A percentile compares a stretch with the other conserved stretches of the same genome.
Conservation (phyloP, 2,329 filamentous ascomycete genomes). For the Cladosporium sp. region DNA sequence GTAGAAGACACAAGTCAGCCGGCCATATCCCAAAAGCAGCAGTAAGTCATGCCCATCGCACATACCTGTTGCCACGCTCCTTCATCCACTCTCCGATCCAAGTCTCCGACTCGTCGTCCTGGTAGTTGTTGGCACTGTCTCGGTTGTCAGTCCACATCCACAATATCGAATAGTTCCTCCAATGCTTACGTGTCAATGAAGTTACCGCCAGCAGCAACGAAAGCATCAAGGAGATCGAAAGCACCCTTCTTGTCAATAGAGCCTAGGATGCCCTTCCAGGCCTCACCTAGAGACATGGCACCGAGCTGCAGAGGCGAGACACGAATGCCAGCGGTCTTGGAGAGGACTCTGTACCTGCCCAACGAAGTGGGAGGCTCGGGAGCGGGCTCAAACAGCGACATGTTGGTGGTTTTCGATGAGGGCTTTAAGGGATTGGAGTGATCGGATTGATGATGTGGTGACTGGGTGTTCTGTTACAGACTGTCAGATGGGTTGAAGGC, state of each 20-base stretch:
- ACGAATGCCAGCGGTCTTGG: slow-evolving; percentile 52
- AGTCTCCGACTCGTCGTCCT: slow-evolving; percentile 36
- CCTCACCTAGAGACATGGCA: slow-evolving; percentile 64
- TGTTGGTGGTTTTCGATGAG: background rate
- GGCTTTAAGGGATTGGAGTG: background rate
- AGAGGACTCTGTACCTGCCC: slow-evolving; percentile 54
- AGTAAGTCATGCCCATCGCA: no score
- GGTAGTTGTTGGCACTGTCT: slow-evolving; percentile 37
- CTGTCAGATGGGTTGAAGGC: background rate
- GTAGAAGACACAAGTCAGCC: background rate
- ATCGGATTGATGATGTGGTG: background rate
- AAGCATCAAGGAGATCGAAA: slow-evolving; percentile 67
- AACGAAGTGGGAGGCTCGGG: slow-evolving; percentile 52
- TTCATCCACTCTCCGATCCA: slow-evolving; percentile 54
- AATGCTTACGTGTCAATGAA: slow-evolving; percentile 59
- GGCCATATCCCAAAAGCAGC: background rate
- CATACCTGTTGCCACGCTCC: slow-evolving; percentile 37
- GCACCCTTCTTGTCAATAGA: slow-evolving; percentile 62
- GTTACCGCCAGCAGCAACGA: slow-evolving; percentile 66
- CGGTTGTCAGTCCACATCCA: slow-evolving; percentile 39
- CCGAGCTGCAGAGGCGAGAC: slow-evolving; percentile 54
- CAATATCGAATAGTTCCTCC: no score
- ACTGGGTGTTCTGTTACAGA: background rate
- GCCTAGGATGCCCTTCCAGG: slow-evolving; percentile 61
- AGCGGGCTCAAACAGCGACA: slow-evolving; percentile 14